Evolutionary conservation across 2,329 filamentous ascomycete species (phyloP), one percentile per base, ranked within the genome.

Genomic region (Ciborinia camelliae): DNA sequence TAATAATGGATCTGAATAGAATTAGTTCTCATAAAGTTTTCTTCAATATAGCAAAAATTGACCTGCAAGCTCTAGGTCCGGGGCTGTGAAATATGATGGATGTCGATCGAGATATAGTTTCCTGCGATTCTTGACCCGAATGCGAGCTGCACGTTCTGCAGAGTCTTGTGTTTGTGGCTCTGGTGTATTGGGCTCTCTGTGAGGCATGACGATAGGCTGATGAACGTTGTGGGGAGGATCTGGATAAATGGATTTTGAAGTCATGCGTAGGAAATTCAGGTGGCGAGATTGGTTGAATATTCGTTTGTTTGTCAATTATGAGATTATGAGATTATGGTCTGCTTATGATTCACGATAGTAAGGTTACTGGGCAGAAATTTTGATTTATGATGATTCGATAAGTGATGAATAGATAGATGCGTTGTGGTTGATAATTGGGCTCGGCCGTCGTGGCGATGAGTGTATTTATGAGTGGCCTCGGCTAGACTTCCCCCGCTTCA

Each of bases 1-100:
- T 9, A 76, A 67, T 52, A 76, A 65, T 10, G 75, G 75, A 69
- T 76, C 75, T 75, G 41, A 37, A n/a, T 39, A 35, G 5, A 37
- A 58, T 71, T 64, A 71, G 68, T 66, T 47, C 37, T 23, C 5
- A 41, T 54, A 6, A 14, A 20, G 35, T 35, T 52, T 62, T 48
- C 30, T 39, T 52, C 15, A 15, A 15, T 30, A 48, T 58, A 39
- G 35, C 26, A 48, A 60, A 30, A 48, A 50, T 48, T 43, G 65
- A 75, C 74, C 74, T 68, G 72, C 66, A 35, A 75, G 71, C 64
- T 76, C 75, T 4, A 75, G 68, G 65, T 76, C 75, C 12, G 71
- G 73, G 47, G 69, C 70, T 51, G 67, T 68, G 64, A 76, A 75
- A 70, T 76, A 76, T 20, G 69, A 72, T 2, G 75, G 74, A 63